Base-by-base conservation (phyloP, 1,284 basidiomycete species). In the Ceratobasidium sp. region DNA sequence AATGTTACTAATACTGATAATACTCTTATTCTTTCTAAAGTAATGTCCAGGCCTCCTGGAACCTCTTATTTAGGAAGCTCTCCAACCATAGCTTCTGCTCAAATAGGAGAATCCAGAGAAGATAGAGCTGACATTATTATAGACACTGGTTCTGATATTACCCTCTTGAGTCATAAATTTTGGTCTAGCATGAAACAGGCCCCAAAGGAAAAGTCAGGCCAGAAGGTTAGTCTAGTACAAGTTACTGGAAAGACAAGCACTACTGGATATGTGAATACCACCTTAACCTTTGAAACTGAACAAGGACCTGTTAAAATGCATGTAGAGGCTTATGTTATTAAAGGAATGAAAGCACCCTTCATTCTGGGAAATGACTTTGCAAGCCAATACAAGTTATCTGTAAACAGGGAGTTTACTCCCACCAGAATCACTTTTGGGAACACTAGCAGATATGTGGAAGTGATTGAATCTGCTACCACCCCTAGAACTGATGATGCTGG, bases 361-460 rank as follows among this genome's bases (percentile, higher is more conserved):
- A 79, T 79, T 23, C 72, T 80, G 2, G 80, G 80, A 14, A 81
- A 80, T 72, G 79, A 81, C 66, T 81, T 81, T 57, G 73, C 75
- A 23, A 78, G 77, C 66, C 77, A 80, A 46, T 81, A 80, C 64
- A 76, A 72, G 13, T 75, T 81, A 30, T 82, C 79, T 28, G 73
- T 81, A 0, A 21, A 79, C 0, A 59, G 79, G 49, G 35, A 76
- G 7, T 76, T 76, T 28, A 74, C 73, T 16, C 44, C 75, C 0
- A 79, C 78, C 0, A 67, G 57, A 18, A 50, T 82, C 0, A 23
- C 61, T n/a, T 80, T 82, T 46, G 79, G 79, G 58, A 67, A 75
- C 16, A 71, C 78, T 1, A 75, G 76, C 43, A 11, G 79, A 9
- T 30, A 6, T 32, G 30, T 69, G 0, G 21, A 66, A 38, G 44